Evolutionary conservation across 176 grass and related monocot genomes (phyloP), one percentile per base, ranked within the genome.

Genomic region (Cenchrus americanus): DNA sequence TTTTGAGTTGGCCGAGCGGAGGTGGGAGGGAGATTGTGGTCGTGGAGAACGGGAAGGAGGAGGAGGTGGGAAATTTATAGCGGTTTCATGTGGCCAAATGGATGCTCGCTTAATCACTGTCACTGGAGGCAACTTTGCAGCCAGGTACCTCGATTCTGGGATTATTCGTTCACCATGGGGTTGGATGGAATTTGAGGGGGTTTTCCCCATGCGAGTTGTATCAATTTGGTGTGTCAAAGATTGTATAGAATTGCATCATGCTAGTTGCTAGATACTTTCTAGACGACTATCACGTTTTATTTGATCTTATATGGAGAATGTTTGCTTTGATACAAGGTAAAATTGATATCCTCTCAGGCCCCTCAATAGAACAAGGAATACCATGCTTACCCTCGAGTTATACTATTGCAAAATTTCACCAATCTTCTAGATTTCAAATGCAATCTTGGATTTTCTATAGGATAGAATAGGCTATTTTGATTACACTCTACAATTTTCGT

Each of bases 71-170:
- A 21, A 52, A 26, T 80, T 88, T 87, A 60, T 80, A 84, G 75
- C 51, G 10, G 87, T 75, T 88, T 59, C 47, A 57, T 70, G 65
- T 14, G 66, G 46, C 57, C 80, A 79, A 88, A 83, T 12, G 24
- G 74, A 75, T 88, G 69, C 43, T 66, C 11, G 57, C 41, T 42
- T 62, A 43, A 52, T 63, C 54, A 13, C 17, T 32, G n/a, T 37
- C 34, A 37, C 34, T 37, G 34, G 21, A 5, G 2, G 18, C 14
- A 3, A 66, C 82, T 87, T 76, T 80, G 14, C 48, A 48, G 0
- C 1, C 8, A 58, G 63, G 17, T 68, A n/a, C 78, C 77, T 75
- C 69, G 0, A 4, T 5, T 74, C 46, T 51, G 2, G 2, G 13
- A 14, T 70, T 69, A 30, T 84, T 84, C 68, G 9, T 3, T 71